phyloP scores from a whole-genome alignment of 2,329 filamentous ascomycete genomes.

The Penicillium polonicum region DNA sequence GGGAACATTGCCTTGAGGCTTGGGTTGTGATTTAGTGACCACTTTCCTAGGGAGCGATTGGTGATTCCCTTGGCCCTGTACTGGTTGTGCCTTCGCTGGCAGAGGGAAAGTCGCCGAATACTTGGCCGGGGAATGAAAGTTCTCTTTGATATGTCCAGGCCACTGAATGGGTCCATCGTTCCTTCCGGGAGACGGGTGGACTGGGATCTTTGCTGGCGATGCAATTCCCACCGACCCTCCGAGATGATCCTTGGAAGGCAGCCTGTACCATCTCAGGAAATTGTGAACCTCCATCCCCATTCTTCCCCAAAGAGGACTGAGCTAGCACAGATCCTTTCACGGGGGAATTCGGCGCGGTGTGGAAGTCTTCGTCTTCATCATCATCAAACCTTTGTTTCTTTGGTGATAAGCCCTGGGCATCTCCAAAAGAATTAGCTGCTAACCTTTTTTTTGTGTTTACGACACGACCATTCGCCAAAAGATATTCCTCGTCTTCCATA shows the following conservation, averaged over 20 bases:
- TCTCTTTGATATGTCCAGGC: neutral
- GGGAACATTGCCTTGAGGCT: neutral
- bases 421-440: conserved; percentile 8
- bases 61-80: neutral
- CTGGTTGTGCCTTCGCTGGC: neutral
- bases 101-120: neutral
- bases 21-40: neutral
- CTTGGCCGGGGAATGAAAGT: neutral
- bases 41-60: neutral
- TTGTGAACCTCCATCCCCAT: neutral
- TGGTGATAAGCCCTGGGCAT: conserved; percentile 1
- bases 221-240: neutral
- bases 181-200: neutral
- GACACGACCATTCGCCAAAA: conserved; percentile 21
- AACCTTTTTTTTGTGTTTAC: conserved; percentile 8
- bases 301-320: neutral
- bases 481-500: conserved; percentile 35
- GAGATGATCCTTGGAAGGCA: neutral
- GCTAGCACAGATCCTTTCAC: conserved; percentile 11
- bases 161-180: neutral
- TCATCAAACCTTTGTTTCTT: conserved; percentile 9
- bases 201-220: neutral
- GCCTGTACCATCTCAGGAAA: neutral
- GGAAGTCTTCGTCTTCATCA: conserved; percentile 28
- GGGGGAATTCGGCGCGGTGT: conserved; percentile 35